These are phyloP conservation scores for Cadophora luteo-olivacea DNA, from an alignment of 2,329 filamentous ascomycete species.

Conservation along the genomic window DNA sequence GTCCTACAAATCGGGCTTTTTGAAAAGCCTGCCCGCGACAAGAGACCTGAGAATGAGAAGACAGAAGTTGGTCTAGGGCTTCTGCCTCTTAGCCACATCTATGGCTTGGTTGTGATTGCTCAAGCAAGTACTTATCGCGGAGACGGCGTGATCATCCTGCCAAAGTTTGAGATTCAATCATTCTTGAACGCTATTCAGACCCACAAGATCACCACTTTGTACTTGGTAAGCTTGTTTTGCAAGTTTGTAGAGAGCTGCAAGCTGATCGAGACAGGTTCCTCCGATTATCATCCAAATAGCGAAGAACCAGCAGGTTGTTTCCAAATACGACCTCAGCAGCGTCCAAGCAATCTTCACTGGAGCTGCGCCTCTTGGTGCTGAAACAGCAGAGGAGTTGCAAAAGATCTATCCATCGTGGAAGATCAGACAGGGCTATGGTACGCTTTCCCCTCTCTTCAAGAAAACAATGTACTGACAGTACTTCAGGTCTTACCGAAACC, in stretches of 20 bases:
- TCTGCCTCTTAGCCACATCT: conserved; percentile 89
- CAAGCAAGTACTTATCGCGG: conserved; percentile 72
- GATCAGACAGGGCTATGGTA: conserved; percentile 76
- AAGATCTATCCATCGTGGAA: conserved; percentile 67
- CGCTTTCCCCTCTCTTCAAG: conserved; percentile 20
- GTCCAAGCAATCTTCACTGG: conserved; percentile 73
- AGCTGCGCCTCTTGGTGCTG: conserved; percentile 77
- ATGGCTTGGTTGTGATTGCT: conserved; percentile 74
- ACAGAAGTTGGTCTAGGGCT: conserved; percentile 63
- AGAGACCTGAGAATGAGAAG: conserved; percentile 48
- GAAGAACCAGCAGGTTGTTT: conserved; percentile 64
- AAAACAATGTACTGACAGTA: not conserved
- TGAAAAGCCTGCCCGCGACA: conserved; percentile 56
- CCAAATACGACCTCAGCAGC: conserved; percentile 74
- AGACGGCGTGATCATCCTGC: conserved; percentile 75
- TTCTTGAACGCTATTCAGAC: conserved; percentile 70
- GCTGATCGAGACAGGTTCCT: conserved; percentile 62
- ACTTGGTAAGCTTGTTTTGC: conserved; percentile 57
- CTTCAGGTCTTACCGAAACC: conserved; percentile 75
- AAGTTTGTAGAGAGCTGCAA: not conserved
- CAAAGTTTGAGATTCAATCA: conserved; percentile 75
- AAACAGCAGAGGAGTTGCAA: conserved; percentile 70
- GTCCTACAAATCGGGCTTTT: conserved; percentile 54
- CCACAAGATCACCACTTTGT: conserved; percentile 72
- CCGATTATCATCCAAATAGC: conserved; percentile 82